Evolutionary conservation across 1,284 basidiomycete genomes (phyloP).

Genomic region (Fomitopsis schrenkii): DNA sequence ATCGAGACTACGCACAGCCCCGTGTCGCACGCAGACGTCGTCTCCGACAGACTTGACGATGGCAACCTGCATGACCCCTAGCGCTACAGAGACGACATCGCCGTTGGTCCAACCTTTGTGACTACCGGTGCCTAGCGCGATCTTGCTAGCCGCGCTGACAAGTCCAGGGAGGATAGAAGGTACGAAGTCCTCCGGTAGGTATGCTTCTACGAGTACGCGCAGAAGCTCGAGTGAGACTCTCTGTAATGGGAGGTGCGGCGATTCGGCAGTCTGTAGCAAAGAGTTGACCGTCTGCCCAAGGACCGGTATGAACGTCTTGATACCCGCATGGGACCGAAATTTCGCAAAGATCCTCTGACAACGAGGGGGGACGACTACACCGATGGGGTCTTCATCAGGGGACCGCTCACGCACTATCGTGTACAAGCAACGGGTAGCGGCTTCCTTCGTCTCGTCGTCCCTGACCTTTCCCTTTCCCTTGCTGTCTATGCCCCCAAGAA

Average conservation of each 20-base stretch:
- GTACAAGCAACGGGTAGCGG: conserved; percentile 54
- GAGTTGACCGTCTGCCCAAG: conserved; percentile 81
- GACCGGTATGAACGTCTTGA: conserved; percentile 62
- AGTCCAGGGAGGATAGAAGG: conserved; percentile 81
- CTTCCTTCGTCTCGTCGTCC: conserved; percentile 76
- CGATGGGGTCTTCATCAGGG: conserved; percentile 32
- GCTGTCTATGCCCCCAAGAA: conserved; percentile 56
- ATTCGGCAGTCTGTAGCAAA: conserved; percentile 53
- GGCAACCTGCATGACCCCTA: conserved; percentile 53
- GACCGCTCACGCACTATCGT: conserved; percentile 50
- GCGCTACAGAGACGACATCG: conserved; percentile 55
- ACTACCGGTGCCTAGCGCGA: conserved; percentile 47
- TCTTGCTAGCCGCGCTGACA: conserved; percentile 69
- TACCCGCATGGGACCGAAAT: conserved; percentile 44
- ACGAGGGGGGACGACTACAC: conserved; percentile 28
- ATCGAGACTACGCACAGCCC: conserved; percentile 49
- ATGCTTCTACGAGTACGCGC: conserved; percentile 49
- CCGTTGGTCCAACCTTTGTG: conserved; percentile 62
- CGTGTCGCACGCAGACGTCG: conserved; percentile 58
- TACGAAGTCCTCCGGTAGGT: conserved; percentile 59
- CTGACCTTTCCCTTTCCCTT: conserved; percentile 59
- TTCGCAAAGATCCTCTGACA: conserved; percentile 27
- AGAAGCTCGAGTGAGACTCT: conserved; percentile 59
- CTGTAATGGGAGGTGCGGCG: conserved; percentile 60
- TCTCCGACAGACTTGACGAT: conserved; percentile 61